Conservation (phyloP, 768 basidiomycete species). For the Austroboletus eburneus region DNA sequence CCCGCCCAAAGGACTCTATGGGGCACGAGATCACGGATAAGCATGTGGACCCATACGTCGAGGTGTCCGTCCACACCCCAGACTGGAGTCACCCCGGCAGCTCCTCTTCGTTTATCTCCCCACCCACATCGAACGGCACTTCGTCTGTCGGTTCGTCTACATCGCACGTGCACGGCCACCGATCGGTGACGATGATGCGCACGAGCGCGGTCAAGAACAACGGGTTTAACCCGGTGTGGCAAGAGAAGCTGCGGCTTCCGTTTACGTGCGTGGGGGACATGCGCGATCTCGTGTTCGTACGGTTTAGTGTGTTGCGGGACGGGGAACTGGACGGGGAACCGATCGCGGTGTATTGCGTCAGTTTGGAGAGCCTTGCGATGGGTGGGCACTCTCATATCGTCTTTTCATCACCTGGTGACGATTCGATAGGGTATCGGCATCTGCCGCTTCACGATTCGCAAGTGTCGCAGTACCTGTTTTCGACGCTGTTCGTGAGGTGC, state of each 20-base stretch:
- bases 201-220: constrained; percentile 76
- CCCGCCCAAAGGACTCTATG: constrained; percentile 59
- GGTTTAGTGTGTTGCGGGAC: constrained; percentile 70
- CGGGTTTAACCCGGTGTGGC: constrained; percentile 90
- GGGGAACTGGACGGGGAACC: constrained; percentile 56
- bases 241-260: constrained; percentile 63
- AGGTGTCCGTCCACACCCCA: constrained; percentile 73
- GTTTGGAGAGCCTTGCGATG: constrained; percentile 64
- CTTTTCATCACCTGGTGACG: background rate
- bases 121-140: constrained; percentile 3
- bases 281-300: constrained; percentile 80
- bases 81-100: constrained; percentile 51
- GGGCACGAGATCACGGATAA: constrained; percentile 61
- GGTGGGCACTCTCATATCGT: constrained; percentile 44
- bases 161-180: constrained; percentile 27
- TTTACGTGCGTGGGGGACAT: constrained; percentile 76
- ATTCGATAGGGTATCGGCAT: constrained; percentile 72
- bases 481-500: constrained; percentile 83
- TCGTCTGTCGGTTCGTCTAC: constrained; percentile 3
- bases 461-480: constrained; percentile 85
- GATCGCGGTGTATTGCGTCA: constrained; percentile 70
- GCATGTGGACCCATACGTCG: constrained; percentile 71
- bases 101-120: constrained; percentile 8
- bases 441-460: constrained; percentile 86
- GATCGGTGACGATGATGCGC: constrained; percentile 46